Evolutionary conservation across 495 filamentous ascomycete genomes (phyloP), one percentile per base, ranked within the genome.

Genomic region (Saxispiralis lemnorum): DNA sequence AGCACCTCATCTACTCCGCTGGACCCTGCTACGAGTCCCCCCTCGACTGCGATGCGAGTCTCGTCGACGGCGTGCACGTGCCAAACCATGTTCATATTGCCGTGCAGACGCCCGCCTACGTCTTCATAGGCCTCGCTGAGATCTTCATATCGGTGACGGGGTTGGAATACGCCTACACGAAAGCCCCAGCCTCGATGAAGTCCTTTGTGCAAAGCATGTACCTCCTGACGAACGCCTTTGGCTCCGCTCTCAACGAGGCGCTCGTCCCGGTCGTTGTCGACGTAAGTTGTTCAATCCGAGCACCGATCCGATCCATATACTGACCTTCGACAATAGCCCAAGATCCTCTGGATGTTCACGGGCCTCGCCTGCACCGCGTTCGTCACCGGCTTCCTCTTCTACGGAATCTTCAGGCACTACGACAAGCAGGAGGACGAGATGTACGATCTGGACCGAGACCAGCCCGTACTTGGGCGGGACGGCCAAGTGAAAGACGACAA

Each of bases 81-180:
- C 75, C 61, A 52, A 71, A 57, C 42, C 46, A 60, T 19, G 43
- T 67, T 62, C 48, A 63, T 64, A 57, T 63, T 28, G 56, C 56
- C 19, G 46, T 60, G 14, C 62, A 65, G 45, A 60, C 59, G 11
- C 59, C 56, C 12, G 56, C 59, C 17, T 65, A 63, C 39, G 59
- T 77, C 47, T 62, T 65, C 36, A 71, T 79, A 52, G 79, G 75
- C 39, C 61, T 83, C 24, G 75, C 74, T 7, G 79, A 83, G 51
- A 67, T 77, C 46, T 81, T 83, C 48, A 65, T 71, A 48, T 77
- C 75, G 31, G 75, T 82, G 2, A 81, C 79, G 0, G 77, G 74
- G 0, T 75, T 79, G 51, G 79, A 79, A 54, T 71, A 82, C 49
- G 79, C 78, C 2, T 84, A 78, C 63, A 75, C 77, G 6, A 73